Evolutionary conservation across 768 basidiomycete species (phyloP).

Genomic region (Auricularia auricula-judae): DNA sequence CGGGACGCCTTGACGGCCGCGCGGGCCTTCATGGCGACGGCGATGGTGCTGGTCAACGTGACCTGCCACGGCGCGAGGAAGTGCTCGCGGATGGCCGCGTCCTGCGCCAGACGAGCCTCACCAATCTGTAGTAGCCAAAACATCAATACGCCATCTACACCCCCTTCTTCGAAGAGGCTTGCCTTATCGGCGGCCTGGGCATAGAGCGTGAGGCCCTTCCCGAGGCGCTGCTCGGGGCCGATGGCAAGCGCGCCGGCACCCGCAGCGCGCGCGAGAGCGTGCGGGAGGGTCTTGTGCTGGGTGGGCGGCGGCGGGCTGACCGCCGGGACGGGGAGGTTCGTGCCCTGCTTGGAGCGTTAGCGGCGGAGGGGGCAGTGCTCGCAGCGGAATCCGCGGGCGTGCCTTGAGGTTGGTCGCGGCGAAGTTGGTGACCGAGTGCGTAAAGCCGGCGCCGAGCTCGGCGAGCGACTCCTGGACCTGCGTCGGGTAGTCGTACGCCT

Average conservation of each 20-base stretch:
- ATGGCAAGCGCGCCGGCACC: slow-evolving; percentile 37
- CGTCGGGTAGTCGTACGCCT: slow-evolving; percentile 83
- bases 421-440: slow-evolving; percentile 68
- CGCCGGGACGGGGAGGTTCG: slow-evolving; percentile 68
- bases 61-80: slow-evolving; percentile 83
- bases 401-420: slow-evolving; percentile 76
- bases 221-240: slow-evolving; percentile 55
- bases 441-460: slow-evolving; percentile 61
- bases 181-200: slow-evolving; percentile 73
- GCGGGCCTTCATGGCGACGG: slow-evolving; percentile 86
- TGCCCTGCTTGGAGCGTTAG: slow-evolving; percentile 33
- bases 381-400: background rate
- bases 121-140: slow-evolving; percentile 32
- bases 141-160: background rate
- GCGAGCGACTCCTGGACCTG: slow-evolving; percentile 76
- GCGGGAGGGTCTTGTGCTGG: slow-evolving; percentile 94
- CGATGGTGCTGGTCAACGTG: slow-evolving; percentile 72
- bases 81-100: slow-evolving; percentile 49
- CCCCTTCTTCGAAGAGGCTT: background rate
- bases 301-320: slow-evolving; percentile 42
- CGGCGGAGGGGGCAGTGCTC: background rate
- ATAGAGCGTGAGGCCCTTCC: slow-evolving; percentile 67
- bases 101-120: slow-evolving; percentile 69
- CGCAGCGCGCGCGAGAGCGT: slow-evolving; percentile 81
- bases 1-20: slow-evolving; percentile 70